phyloP scores from a whole-genome alignment of 2,329 filamentous ascomycete species.

The Tolypocladium nubicola region DNA sequence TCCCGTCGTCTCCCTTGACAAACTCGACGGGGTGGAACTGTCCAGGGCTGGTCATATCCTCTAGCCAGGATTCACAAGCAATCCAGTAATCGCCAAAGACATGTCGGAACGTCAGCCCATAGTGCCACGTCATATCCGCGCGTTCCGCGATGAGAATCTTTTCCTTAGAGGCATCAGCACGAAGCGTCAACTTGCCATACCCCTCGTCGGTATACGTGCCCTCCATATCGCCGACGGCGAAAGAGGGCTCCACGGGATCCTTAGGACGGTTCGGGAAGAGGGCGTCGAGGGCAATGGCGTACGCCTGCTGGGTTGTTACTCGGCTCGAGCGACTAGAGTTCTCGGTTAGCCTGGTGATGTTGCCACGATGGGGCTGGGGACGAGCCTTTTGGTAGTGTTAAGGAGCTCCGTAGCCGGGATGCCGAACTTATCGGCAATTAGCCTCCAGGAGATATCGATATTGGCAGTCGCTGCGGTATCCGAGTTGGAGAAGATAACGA shows the following conservation, averaged over 20 bases:
- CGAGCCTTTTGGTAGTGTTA: slow-evolving; percentile 10
- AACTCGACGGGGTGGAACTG: slow-evolving; percentile 8
- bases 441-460: slow-evolving; percentile 13
- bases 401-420: slow-evolving; percentile 11
- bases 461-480: slow-evolving; percentile 22
- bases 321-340: slow-evolving; percentile 2
- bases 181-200: slow-evolving; percentile 20
- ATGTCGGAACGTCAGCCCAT: slow-evolving; percentile 13
- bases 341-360: not conserved
- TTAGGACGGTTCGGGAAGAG: slow-evolving; percentile 26
- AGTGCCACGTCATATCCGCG: slow-evolving; percentile 12
- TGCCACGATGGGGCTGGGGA: not conserved
- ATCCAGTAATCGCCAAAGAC: slow-evolving; percentile 18
- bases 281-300: slow-evolving; percentile 20
- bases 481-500: slow-evolving; percentile 29
- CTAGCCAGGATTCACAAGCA: slow-evolving; percentile 1
- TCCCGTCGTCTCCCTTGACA: slow-evolving; percentile 2
- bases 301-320: slow-evolving; percentile 3
- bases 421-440: slow-evolving; percentile 19
- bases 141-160: slow-evolving; percentile 13
- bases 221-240: slow-evolving; percentile 19
- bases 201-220: slow-evolving; percentile 34
- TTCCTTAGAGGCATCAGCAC: slow-evolving; percentile 5
- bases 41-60: not conserved
- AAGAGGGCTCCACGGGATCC: slow-evolving; percentile 20